Percentiles rank a stretch among this genome's conserved stretches.
Evolutionary conservation across 164 flowering plant species (phyloP).

Genomic region (Tetrastigma voinierianum): DNA sequence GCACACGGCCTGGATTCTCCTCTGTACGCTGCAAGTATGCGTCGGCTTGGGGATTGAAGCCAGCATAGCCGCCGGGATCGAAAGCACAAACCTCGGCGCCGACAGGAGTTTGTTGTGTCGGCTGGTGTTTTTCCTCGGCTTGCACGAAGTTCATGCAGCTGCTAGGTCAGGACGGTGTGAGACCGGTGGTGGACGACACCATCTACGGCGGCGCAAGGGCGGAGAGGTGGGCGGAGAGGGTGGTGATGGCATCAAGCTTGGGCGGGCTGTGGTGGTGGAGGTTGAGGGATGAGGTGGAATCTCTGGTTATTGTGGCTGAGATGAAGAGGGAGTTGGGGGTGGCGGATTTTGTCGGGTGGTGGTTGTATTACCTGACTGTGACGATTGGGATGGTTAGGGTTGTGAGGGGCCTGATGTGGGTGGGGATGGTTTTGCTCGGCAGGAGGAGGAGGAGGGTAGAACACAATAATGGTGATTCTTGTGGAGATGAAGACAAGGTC

Average conservation of each 20-base stretch:
- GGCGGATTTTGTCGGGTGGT: constrained; percentile 55
- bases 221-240: constrained; percentile 52
- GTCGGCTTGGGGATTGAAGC: constrained; percentile 74
- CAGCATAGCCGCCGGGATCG: constrained; percentile 40
- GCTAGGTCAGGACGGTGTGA: constrained; percentile 60
- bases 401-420: constrained; percentile 45
- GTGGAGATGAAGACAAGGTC: constrained; percentile 27
- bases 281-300: constrained; percentile 65
- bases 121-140: constrained; percentile 62
- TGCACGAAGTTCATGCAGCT: constrained; percentile 63
- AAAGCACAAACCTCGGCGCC: constrained; percentile 19
- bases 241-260: constrained; percentile 38
- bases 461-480: not conserved
- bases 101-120: constrained; percentile 29
- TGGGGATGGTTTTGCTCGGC: constrained; percentile 29
- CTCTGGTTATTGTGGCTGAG: constrained; percentile 45
- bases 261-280: constrained; percentile 80
- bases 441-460: constrained; percentile 20
- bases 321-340: constrained; percentile 35
- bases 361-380: constrained; percentile 71
- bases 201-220: constrained; percentile 36
- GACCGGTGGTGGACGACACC: constrained; percentile 78
- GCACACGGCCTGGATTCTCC: constrained; percentile 53
- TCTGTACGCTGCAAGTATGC: constrained; percentile 60
- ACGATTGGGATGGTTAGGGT: constrained; percentile 58